These are phyloP conservation scores for Ustilago xerochloae DNA, from an alignment of 1,284 basidiomycete species.

Conservation along the genomic window DNA sequence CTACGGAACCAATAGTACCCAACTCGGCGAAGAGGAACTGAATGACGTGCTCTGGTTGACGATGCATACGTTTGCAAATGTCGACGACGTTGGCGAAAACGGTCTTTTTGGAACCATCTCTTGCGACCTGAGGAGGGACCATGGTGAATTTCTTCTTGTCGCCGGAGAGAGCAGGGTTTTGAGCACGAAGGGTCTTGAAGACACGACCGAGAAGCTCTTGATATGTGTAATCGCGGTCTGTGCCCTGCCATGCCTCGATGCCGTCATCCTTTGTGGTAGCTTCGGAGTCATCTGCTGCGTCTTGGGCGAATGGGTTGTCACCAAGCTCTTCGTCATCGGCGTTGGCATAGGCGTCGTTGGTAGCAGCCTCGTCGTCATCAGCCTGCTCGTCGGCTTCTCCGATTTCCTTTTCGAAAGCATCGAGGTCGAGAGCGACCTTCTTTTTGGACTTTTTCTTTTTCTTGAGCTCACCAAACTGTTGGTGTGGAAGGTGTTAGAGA, in stretches of 20 bases:
- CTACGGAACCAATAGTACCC: slow-evolving; percentile 96
- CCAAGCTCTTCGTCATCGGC: slow-evolving; percentile 67
- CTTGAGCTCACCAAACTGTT: slow-evolving; percentile 72
- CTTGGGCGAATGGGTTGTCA: slow-evolving; percentile 59
- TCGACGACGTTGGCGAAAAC: slow-evolving; percentile 96
- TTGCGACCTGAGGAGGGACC: slow-evolving; percentile 91
- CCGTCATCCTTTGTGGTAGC: slow-evolving; percentile 34
- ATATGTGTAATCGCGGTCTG: slow-evolving; percentile 94
- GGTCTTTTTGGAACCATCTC: slow-evolving; percentile 95
- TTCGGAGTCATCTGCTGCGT: slow-evolving; percentile 43
- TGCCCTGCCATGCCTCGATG: slow-evolving; percentile 78
- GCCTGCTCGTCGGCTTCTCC: slow-evolving; percentile 70
- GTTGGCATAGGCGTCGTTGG: slow-evolving; percentile 74
- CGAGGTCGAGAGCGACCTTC: slow-evolving; percentile 68
- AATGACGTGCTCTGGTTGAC: slow-evolving; percentile 98
- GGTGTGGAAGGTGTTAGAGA: slow-evolving; percentile 6
- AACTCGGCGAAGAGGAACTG: slow-evolving; percentile 97
- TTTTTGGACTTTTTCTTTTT: slow-evolving; percentile 71
- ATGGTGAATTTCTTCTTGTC: slow-evolving; percentile 91
- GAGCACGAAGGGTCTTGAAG: slow-evolving; percentile 88
- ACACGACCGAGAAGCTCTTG: slow-evolving; percentile 94
- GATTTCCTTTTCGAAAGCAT: slow-evolving; percentile 68
- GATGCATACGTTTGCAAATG: slow-evolving; percentile 98
- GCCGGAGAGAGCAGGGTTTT: slow-evolving; percentile 86
- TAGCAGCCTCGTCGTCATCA: slow-evolving; percentile 26